These are phyloP conservation scores for Eremochloa ophiuroides DNA, from an alignment of 176 grass and related monocot species.

Conservation along the genomic window DNA sequence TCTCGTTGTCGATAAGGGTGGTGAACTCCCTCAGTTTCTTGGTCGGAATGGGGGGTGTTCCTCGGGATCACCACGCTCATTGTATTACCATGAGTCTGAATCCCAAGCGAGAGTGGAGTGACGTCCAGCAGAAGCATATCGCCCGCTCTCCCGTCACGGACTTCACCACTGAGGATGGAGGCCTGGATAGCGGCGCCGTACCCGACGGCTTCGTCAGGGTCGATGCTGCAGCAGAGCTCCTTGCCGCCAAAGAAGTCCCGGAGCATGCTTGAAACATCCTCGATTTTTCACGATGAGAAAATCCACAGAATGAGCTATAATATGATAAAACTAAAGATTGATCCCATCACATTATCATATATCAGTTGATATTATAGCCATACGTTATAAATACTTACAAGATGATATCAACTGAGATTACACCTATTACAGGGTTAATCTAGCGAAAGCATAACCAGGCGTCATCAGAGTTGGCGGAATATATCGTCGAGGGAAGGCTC, in stretches of 20 bases:
- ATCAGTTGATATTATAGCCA: too few species aligned
- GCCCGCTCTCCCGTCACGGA: neutral
- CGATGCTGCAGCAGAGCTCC: constrained; percentile 47
- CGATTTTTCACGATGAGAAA: too few species aligned
- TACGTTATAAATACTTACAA: too few species aligned
- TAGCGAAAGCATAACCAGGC: too few species aligned
- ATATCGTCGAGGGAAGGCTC: too few species aligned
- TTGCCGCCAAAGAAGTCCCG: constrained; percentile 35
- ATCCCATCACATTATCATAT: too few species aligned
- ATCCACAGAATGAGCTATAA: too few species aligned
- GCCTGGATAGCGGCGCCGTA: constrained; percentile 47
- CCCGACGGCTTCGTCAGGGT: constrained; percentile 50
- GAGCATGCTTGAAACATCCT: too few species aligned
- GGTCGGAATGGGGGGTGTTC: constrained; percentile 37
- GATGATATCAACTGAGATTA: too few species aligned
- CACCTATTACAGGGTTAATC: too few species aligned
- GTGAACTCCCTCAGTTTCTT: constrained; percentile 30
- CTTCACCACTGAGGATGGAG: constrained; percentile 16
- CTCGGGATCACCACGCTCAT: constrained; percentile 39
- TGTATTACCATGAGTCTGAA: accelerated
- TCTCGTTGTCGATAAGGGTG: constrained; percentile 37
- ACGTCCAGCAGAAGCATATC: constrained; percentile 33
- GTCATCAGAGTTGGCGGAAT: too few species aligned
- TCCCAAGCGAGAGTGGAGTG: constrained; percentile 40
- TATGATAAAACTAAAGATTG: too few species aligned